A percentile compares a stretch with the other conserved stretches of the same genome.
These are phyloP conservation scores for Lophiostoma macrostomum DNA, from an alignment of 495 filamentous ascomycete genomes.

Conservation along the genomic window DNA sequence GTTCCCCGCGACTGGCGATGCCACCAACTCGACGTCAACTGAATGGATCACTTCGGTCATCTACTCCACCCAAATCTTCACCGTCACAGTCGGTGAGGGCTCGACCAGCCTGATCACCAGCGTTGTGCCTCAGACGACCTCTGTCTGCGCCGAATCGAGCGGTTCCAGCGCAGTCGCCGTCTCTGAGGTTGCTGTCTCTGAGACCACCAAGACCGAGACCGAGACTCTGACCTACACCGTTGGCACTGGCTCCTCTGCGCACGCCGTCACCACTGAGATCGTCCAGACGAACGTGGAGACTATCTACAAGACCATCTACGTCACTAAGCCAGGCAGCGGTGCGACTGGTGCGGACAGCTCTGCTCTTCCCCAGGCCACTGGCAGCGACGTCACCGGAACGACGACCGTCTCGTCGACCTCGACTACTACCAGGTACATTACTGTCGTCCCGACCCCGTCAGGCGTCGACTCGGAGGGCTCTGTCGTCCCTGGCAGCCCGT, in stretches of 20 bases:
- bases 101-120: conserved; percentile 9
- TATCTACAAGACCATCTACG: conserved; percentile 28
- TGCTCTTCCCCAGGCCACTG: background rate
- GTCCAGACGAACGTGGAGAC: conserved; percentile 21
- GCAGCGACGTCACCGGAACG: background rate
- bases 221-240: conserved; percentile 27
- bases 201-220: conserved; percentile 16
- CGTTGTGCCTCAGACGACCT: conserved; percentile 14
- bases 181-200: background rate
- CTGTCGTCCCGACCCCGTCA: conserved; percentile 7
- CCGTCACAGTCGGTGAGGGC: conserved; percentile 9
- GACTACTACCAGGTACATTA: conserved; percentile 26
- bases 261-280: conserved; percentile 25
- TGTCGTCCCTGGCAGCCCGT: background rate
- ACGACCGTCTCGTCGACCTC: conserved; percentile 18
- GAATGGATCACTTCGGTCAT: conserved; percentile 12
- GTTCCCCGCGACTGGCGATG: conserved; percentile 4
- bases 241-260: conserved; percentile 24
- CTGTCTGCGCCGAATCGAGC: conserved; percentile 7
- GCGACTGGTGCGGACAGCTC: too few species aligned
- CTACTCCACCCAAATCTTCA: conserved; percentile 27
- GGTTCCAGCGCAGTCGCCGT: background rate
- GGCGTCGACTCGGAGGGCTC: background rate
- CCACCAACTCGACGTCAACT: background rate
- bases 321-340: conserved; percentile 13